These are phyloP conservation scores for Backusella circina DNA, from an alignment of 192 early-diverging fungal genomes.

Conservation along the genomic window DNA sequence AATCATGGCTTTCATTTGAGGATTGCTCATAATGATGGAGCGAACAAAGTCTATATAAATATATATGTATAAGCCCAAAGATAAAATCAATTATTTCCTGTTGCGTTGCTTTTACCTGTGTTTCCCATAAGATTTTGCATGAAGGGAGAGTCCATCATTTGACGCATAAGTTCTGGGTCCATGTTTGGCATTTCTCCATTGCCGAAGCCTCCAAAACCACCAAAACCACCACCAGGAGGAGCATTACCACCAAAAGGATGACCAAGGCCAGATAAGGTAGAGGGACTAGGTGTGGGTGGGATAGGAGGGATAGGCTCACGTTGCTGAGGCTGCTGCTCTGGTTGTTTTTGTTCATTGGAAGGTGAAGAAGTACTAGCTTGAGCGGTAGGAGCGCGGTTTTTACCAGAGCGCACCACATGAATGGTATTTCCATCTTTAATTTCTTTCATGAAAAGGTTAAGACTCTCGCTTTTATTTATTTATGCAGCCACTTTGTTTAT, in stretches of 20 bases:
- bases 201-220: conserved; percentile 1
- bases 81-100: not conserved
- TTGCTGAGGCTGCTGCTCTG: not conserved
- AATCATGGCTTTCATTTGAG: conserved; percentile 52
- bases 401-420: conserved; percentile 79
- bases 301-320: conserved; percentile 15
- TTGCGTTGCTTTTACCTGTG: conserved; percentile 15
- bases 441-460: conserved; percentile 33
- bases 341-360: conserved; percentile 32
- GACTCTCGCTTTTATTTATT: not conserved
- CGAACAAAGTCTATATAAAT: conserved; percentile 45
- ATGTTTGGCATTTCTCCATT: conserved; percentile 15
- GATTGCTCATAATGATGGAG: conserved; percentile 60
- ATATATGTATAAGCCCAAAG: not conserved
- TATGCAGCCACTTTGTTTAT: not conserved
- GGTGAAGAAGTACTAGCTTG: not conserved
- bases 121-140: conserved; percentile 36
- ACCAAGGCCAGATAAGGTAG: not conserved
- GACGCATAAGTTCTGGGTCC: conserved; percentile 34
- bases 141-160: conserved; percentile 37
- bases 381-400: conserved; percentile 17
- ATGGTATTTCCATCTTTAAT: conserved; percentile 82
- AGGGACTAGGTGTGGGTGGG: conserved; percentile 2
- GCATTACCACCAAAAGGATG: not conserved
- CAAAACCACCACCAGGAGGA: not conserved